Evolutionary conservation across 1,284 basidiomycete species (phyloP).

Genomic region (Rhodotorula sp.): DNA sequence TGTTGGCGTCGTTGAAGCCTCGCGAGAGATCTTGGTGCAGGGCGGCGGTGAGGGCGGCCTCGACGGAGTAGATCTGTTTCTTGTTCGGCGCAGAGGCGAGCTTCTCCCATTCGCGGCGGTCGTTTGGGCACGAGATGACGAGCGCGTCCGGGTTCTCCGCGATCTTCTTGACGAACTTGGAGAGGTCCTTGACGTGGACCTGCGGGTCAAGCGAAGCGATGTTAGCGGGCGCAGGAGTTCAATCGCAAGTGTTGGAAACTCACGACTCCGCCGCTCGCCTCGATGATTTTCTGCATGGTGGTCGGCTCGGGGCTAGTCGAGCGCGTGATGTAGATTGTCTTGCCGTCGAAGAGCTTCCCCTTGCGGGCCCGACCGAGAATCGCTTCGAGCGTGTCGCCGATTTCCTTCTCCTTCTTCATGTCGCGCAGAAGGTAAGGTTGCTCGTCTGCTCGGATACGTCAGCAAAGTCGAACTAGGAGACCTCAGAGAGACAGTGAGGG

Average conservation of each 20-base stretch:
- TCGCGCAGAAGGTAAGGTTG: constrained; percentile 61
- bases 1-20: constrained; percentile 9
- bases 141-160: constrained; percentile 1
- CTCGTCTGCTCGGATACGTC: constrained; percentile 56
- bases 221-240: neutral
- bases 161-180: constrained; percentile 21
- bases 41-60: constrained; percentile 29
- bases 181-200: constrained; percentile 19
- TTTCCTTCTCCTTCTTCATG: constrained; percentile 61
- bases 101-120: constrained; percentile 34
- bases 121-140: constrained; percentile 17
- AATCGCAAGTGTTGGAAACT: neutral
- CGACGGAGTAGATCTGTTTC: constrained; percentile 26
- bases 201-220: neutral
- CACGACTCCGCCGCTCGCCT: constrained; percentile 28
- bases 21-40: constrained; percentile 20
- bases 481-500: constrained; percentile 18
- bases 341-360: constrained; percentile 60
- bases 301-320: constrained; percentile 8
- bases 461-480: no score
- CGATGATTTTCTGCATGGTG: constrained; percentile 19
- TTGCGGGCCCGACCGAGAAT: constrained; percentile 59
- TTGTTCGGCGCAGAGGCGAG: constrained; percentile 11
- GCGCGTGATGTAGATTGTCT: constrained; percentile 67
- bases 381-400: constrained; percentile 61